A percentile compares a stretch with the other conserved stretches of the same genome.
These are phyloP conservation scores for Globisporangium emineosum DNA, from an alignment of 352 stramenopile species.

Conservation along the genomic window DNA sequence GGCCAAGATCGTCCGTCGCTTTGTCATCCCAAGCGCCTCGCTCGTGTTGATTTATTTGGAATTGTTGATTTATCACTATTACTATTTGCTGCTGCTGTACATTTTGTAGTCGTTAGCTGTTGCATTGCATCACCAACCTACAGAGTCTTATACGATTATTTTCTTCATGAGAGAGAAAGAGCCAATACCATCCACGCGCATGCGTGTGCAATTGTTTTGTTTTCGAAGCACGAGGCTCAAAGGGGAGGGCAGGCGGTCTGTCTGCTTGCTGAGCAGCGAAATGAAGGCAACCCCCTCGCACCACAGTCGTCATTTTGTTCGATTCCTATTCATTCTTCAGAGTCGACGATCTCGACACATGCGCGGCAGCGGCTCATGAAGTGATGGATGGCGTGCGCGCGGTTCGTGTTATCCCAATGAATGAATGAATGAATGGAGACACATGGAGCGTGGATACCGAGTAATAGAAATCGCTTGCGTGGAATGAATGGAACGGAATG, in stretches of 20 bases:
- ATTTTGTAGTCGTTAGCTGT: neutral
- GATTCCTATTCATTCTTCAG: neutral
- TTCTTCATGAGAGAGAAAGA: neutral
- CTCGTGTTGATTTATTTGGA: neutral
- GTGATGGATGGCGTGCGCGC: too few relatives aligned
- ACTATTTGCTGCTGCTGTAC: neutral
- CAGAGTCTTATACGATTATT: neutral
- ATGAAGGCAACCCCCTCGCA: neutral
- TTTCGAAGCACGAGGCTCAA: too few relatives aligned
- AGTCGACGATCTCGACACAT: neutral
- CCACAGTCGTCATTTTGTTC: neutral
- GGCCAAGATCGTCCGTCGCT: too few relatives aligned
- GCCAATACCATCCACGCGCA: too few relatives aligned
- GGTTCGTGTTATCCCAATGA: neutral
- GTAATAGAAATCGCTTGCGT: too few relatives aligned
- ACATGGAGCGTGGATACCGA: too few relatives aligned
- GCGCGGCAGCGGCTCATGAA: neutral
- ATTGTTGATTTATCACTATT: neutral
- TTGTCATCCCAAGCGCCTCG: too few relatives aligned
- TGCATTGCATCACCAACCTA: neutral
- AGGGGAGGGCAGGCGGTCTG: too few relatives aligned
- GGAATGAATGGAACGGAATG: too few relatives aligned
- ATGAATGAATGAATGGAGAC: neutral
- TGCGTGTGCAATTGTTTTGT: too few relatives aligned
- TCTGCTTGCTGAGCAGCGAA: neutral